Base-by-base conservation (phyloP, 2,329 filamentous ascomycete species). In the Sclerotinia minor region DNA sequence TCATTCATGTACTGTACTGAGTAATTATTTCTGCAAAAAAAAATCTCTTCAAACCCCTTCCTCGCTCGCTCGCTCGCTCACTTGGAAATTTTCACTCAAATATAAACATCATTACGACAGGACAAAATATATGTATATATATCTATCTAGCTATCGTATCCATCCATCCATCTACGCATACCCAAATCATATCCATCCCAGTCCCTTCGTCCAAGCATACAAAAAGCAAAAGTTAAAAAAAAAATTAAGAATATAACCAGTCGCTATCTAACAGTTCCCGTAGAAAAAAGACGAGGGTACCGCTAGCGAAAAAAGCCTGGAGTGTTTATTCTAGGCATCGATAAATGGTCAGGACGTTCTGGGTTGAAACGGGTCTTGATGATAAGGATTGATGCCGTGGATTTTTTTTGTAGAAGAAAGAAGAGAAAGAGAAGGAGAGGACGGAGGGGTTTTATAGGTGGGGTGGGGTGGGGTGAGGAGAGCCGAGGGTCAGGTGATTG, bases 291-390 rank as follows among this genome's bases (percentile, higher is more conserved):
- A 81, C 81, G 74, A 91, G 93, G 92, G 91, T 89, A 89, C 91
- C 87, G 93, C 91, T 97, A 97, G 94, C 94, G 94, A 93, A 96
- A 93, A 93, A 92, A 91, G 90, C 90, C 90, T 92, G 90, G 89
- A 81, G 79, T 77, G 75, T 81, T 91, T 82, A 79, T 78, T 97
- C 91, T 97, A 79, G 92, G 92, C 94, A 95, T 88, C 82, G 81
- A 81, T 87, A 85, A 95, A 97, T 97, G 94, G 88, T 94, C 92
- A 92, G 86, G 86, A 89, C 88, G 85, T 88, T 86, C 84, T 90
- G 85, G 87, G 82, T 80, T 78, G 82, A 80, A 83, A 83, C 83
- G 83, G 85, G 83, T 89, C 86, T 88, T 93, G 92, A 94, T 87
- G 94, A 97, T 97, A 97, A 97, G 94, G 92, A 89, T 87, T 80